Evolutionary conservation across 331 rosid species (phyloP), one percentile per base, ranked within the genome.

Genomic region (Saraca asoca): DNA sequence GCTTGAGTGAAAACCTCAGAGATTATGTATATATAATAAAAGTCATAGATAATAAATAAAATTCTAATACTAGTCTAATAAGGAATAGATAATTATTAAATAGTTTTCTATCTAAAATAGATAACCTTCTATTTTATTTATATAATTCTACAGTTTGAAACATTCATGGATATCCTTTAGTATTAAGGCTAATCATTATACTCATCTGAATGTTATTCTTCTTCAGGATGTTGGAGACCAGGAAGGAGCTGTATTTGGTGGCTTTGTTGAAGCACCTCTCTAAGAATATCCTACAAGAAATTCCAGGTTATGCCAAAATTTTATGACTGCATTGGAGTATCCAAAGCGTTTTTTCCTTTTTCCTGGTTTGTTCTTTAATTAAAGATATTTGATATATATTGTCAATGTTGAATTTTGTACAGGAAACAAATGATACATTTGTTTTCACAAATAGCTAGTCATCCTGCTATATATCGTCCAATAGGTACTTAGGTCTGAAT

Each of bases 201-300:
- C 57, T 58, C 24, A 46, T 53, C 70, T 75, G 37, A 63, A 51
- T 50, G 18, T 59, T 65, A 39, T 57, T 68, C 71, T 79, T 70
- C 76, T 81, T 68, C 77, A 93, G 98, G 94, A 87, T 80, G 95
- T 90, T 64, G 95, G 96, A 57, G 98, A 93, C 69, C 85, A 79
- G 58, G 78, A 81, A 79, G 98, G 95, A 66, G 95, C 91, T 31
- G 94, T 88, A 31, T 93, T 93, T 84, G 98, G 98, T 19, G 88
- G 95, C 71, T 66, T 93, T 81, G 84, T 93, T 73, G 98, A 90
- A 81, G 95, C 95, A 75, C 98, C 98, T n/a, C n/a, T n/a, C 80
- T 90, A 55, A 83, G 35, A 69, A 86, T 95, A 33, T 79, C 90
- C 37, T 82, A 57, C 74, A 90, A 82, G 81, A 87, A 84, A 79